A percentile compares a stretch with the other conserved stretches of the same genome.
phyloP scores from a whole-genome alignment of 257 asterid species.

The Perilla frutescens region DNA sequence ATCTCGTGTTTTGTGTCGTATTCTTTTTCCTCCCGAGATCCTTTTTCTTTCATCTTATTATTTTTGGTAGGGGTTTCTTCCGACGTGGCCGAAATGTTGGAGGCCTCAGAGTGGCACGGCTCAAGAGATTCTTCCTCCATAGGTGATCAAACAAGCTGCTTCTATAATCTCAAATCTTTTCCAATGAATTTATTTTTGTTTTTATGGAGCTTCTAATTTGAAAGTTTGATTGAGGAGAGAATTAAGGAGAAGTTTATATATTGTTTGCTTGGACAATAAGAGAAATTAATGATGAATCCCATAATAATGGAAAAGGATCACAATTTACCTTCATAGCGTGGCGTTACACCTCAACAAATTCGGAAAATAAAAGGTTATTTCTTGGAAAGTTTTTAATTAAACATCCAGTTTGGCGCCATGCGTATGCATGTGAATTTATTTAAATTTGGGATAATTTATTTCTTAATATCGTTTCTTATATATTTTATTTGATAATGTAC shows the following conservation, averaged over 20 bases:
- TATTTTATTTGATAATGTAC: background rate
- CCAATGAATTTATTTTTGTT: background rate
- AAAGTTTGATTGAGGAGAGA: conserved; percentile 22
- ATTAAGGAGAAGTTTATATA: background rate
- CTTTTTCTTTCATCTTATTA: conserved; percentile 26
- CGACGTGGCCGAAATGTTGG: conserved; percentile 54
- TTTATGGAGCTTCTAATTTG: background rate
- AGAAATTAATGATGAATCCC: conserved; percentile 43
- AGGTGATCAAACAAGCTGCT: background rate
- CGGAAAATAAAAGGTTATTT: conserved; percentile 24
- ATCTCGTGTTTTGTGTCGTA: conserved; percentile 27
- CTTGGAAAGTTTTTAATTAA: conserved; percentile 37
- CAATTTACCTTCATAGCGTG: conserved; percentile 40
- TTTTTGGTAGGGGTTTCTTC: conserved; percentile 37
- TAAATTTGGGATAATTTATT: conserved; percentile 16
- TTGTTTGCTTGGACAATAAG: conserved; percentile 29
- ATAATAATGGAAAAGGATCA: conserved; percentile 52
- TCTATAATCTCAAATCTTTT: background rate
- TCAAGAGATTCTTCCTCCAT: conserved; percentile 40
- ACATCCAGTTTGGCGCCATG: conserved; percentile 27
- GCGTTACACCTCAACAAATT: conserved; percentile 42
- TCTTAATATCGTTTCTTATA: background rate
- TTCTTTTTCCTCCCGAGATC: conserved; percentile 20
- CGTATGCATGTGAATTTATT: conserved; percentile 13
- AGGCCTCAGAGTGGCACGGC: conserved; percentile 51